Evolutionary conservation across 805 yeast species (phyloP), one percentile per base, ranked within the genome.

Genomic region (Wickerhamiella siamensis): DNA sequence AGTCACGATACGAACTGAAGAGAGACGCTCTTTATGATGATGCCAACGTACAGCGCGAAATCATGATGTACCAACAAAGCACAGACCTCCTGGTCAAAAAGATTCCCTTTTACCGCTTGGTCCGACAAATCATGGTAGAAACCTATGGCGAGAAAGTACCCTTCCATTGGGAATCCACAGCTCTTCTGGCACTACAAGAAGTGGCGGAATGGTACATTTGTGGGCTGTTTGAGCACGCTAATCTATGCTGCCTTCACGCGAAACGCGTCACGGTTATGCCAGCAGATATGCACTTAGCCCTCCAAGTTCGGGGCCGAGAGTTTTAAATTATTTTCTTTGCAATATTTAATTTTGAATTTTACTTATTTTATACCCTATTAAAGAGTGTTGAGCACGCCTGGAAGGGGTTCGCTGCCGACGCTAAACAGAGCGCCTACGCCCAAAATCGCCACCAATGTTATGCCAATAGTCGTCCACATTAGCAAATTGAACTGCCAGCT

Each of bases 251-350:
- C 52, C 83, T 86, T 55, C 98, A 88, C 69, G 98, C 97, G 60
- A 88, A 91, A 79, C 81, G 98, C 71, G 97, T 88, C 56, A 88
- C 98, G 52, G 84, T 88, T 61, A 95, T 84, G 75, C 88, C 86
- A 83, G 87, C 87, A 72, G 98, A 88, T 67, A 83, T 88, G 65
- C 95, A 87, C 64, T 75, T 88, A 63, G 98, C 97, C 54, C 82
- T 96, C 73, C 82, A 97, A 74, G 77, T 88, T 65, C 80, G 96
- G 71, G 97, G 96, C 33, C 46, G 50, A 12, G 44, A 47, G 33
- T 31, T 14, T 31, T 31, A 16, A 14, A 6, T 14, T 31, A 31
- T 16, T 16, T 31, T 9, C 8, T 15, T 31, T 31, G 8, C 15
- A 9, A 9, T 31, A 6, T 12, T 14, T 12, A 16, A 5, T 31